Evolutionary conservation across 805 yeast genomes (phyloP), one percentile per base, ranked within the genome.

Genomic region (Wickerhamomyces sydowiorum): DNA sequence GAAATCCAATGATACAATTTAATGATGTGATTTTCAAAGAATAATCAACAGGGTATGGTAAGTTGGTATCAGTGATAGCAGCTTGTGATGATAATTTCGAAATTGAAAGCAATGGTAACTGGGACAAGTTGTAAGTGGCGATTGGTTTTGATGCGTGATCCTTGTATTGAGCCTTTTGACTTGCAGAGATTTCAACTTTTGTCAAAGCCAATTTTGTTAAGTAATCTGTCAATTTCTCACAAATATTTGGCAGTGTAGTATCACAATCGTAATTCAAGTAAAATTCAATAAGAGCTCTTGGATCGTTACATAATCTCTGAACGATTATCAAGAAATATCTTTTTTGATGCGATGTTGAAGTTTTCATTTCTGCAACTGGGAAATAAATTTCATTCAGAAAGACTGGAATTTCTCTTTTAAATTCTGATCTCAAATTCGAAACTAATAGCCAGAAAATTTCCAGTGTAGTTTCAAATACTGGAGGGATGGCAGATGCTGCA

Each of bases 261-360:
- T 89, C 96, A 69, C 99, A 93, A 62, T 93, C 99, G 61, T 93
- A 95, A 63, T 93, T 93, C 55, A 93, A 73, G 59, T 91, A 93
- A 45, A 93, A 79, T 65, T 93, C 99, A 44, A 95, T 87, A 47
- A 95, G 67, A 17, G 95, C 82, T 47, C 95, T 75, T 35, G 98
- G 95, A 64, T 91, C 96, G 49, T 80, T 79, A 58, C 95, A 84
- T 30, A 93, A 64, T 50, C 95, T 73, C 53, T 86, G 85, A 21
- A 95, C 72, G n/a, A 91, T 74, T 12, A 83, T 76, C 46, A 95
- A 69, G 49, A 91, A 76, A 55, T 89, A 91, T 59, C 95, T 75
- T 60, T 91, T 89, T 64, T 95, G 99, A 61, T 91, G 97, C 9
- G 90, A 67, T 0, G 96, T 87, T 1, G 97, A 86, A 2, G 95